These are phyloP conservation scores for Lactuca saligna DNA, from an alignment of 129 eudicot species.

Conservation along the genomic window DNA sequence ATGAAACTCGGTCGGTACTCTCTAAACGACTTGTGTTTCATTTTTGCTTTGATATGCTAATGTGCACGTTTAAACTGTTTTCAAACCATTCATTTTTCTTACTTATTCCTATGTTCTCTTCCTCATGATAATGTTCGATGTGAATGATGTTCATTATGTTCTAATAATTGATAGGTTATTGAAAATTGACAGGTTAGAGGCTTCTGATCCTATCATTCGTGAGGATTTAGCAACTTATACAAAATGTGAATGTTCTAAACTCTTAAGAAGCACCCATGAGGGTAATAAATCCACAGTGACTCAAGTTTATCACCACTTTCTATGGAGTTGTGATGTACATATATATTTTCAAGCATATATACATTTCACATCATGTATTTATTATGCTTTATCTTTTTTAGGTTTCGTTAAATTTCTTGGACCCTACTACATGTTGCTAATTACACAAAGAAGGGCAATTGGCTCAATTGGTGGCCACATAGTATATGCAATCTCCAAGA, in stretches of 20 bases:
- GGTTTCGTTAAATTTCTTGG: slow-evolving; percentile 82
- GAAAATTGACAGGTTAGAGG: slow-evolving; percentile 68
- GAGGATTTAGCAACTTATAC: slow-evolving; percentile 66
- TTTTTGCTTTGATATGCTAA: too few species aligned
- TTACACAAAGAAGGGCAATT: slow-evolving; percentile 62
- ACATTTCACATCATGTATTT: slow-evolving; percentile 1
- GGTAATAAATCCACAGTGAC: slow-evolving; percentile 76
- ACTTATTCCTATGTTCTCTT: too few species aligned
- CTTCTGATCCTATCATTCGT: slow-evolving; percentile 52
- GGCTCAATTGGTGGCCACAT: slow-evolving; percentile 75
- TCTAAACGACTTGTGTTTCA: too few species aligned
- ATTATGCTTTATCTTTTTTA: slow-evolving; percentile 28
- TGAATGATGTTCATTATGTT: too few species aligned
- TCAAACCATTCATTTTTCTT: too few species aligned
- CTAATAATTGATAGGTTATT: too few species aligned
- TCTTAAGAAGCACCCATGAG: slow-evolving; percentile 67
- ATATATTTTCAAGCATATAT: not conserved
- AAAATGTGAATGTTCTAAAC: slow-evolving; percentile 53
- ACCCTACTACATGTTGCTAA: slow-evolving; percentile 75
- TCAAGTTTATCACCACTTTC: slow-evolving; percentile 59
- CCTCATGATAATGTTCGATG: too few species aligned
- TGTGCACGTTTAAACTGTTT: too few species aligned
- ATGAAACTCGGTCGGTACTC: too few species aligned
- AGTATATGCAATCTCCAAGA: slow-evolving; percentile 65
- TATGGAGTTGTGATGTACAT: slow-evolving; percentile 77